Evolutionary conservation across 805 yeast genomes (phyloP).

Genomic region (Ogataea nonfermentans): DNA sequence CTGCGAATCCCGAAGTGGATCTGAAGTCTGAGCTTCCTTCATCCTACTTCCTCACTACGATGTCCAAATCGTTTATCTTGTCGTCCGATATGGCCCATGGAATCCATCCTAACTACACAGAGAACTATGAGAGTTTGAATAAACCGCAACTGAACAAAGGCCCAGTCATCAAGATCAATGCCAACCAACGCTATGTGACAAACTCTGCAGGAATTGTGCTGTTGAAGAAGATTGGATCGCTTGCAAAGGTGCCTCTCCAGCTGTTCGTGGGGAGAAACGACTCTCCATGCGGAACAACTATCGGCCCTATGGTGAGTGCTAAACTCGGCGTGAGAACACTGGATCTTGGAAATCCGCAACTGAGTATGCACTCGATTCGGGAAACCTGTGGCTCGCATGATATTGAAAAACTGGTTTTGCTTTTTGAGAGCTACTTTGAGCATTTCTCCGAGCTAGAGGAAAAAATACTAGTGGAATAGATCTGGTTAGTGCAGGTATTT

Average conservation of each 20-base stretch:
- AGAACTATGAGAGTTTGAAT: conserved; percentile 73
- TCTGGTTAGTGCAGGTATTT: not conserved
- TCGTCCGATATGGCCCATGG: conserved; percentile 98
- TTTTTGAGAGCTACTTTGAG: conserved; percentile 64
- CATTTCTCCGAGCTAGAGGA: conserved; percentile 41
- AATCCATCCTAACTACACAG: conserved; percentile 86
- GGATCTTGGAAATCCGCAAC: conserved; percentile 88
- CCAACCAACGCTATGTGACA: conserved; percentile 93
- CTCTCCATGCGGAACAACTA: conserved; percentile 93
- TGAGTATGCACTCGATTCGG: conserved; percentile 91
- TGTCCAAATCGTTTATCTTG: conserved; percentile 78
- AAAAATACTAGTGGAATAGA: conserved; percentile 38
- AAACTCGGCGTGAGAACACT: conserved; percentile 83
- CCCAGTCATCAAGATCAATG: conserved; percentile 90
- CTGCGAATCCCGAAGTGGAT: conserved; percentile 39
- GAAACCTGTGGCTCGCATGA: conserved; percentile 87
- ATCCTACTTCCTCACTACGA: conserved; percentile 49
- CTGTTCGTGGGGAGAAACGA: conserved; percentile 91
- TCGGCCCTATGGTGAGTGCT: conserved; percentile 90
- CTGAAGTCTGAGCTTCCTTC: conserved; percentile 30
- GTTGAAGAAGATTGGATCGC: conserved; percentile 66
- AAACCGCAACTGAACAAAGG: conserved; percentile 83
- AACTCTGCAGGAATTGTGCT: conserved; percentile 86
- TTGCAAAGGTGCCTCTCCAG: conserved; percentile 77
- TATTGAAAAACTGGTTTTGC: conserved; percentile 55